These are phyloP conservation scores for Trametes elegans DNA, from an alignment of 768 basidiomycete species.

Conservation along the genomic window DNA sequence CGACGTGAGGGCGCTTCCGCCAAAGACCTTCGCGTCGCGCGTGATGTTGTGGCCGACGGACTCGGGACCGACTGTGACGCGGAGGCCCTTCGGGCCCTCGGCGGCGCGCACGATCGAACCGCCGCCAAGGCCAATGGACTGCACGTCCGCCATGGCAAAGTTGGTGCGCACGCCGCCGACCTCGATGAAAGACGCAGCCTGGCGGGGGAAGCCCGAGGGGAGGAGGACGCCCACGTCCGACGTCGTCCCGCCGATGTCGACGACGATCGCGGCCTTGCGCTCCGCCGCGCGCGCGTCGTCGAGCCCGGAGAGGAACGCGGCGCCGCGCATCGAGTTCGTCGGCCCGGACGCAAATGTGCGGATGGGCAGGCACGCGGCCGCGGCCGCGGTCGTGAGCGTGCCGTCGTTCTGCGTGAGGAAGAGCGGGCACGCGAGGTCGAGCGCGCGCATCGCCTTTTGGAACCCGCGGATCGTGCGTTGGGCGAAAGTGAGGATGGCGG, in stretches of 20 bases:
- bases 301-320: constrained; percentile 53
- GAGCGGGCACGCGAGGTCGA: constrained; percentile 47
- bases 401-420: constrained; percentile 64
- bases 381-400: constrained; percentile 46
- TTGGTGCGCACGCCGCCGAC: constrained; percentile 61
- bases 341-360: constrained; percentile 50
- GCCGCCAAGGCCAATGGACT: constrained; percentile 61
- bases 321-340: constrained; percentile 72
- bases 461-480: constrained; percentile 54
- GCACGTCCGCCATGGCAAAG: constrained; percentile 58
- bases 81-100: constrained; percentile 29
- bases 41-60: constrained; percentile 59
- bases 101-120: constrained; percentile 49
- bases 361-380: constrained; percentile 57
- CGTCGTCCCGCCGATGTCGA: constrained; percentile 67
- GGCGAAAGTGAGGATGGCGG: constrained; percentile 59
- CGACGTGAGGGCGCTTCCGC: constrained; percentile 54
- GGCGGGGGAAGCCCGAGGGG: constrained; percentile 58
- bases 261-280: constrained; percentile 45
- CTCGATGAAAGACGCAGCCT: constrained; percentile 61
- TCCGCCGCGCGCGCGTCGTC: constrained; percentile 22
- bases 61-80: constrained; percentile 59
- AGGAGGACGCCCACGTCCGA: constrained; percentile 63
- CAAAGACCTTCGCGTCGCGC: constrained; percentile 52
- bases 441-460: constrained; percentile 44